Base-by-base conservation (phyloP, 352 stramenopile species). In the Phytophthora constricta region DNA sequence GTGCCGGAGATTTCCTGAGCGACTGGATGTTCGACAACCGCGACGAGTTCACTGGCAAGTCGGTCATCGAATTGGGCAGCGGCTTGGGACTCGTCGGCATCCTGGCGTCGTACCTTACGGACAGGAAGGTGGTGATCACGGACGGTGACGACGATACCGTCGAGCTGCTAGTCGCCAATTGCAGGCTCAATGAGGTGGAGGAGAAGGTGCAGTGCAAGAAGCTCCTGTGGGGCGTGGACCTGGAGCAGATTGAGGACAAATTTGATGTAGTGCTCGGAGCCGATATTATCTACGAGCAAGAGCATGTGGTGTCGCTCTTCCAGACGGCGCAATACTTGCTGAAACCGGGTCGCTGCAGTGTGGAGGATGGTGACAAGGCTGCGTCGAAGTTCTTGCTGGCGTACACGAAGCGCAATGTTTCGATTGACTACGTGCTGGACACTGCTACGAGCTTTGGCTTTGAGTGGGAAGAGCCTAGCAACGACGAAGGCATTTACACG, bases 331-430 rank as follows among this genome's bases (percentile, higher is more conserved):
- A 79, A 17, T 67, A 84, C 39, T 71, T 87, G 52, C 58, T 82
- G 19, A 70, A 72, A 17, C 66, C 66, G 17, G 55, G 72, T 0
- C 59, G 48, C 8, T 45, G 48, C 10, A 74, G 58, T 62, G 55
- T 63, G 16, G 63, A 65, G 16, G 50, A 62, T 2, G 51, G 45
- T 42, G 47, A 51, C 22, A 77, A 77, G 45, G 63, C 64, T 2
- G 25, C 50, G 23, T 79, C 75, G 3, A 67, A 86, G 45, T 89
- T 89, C 26, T 63, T 87, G 49, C 62, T 89, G 37, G 80, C 77
- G 33, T 89, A 86, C 68, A 89, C 80, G 42, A 87, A 86, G 67
- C 80, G 80, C 37, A 89, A 89, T 22, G 80, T 89, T 5, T 87
- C 76, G 4, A 89, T 89, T 54, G 80, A 89, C 51, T 86, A 85